Evolutionary conservation across 1,284 basidiomycete genomes (phyloP).

Genomic region (Volvariella surrecta): DNA sequence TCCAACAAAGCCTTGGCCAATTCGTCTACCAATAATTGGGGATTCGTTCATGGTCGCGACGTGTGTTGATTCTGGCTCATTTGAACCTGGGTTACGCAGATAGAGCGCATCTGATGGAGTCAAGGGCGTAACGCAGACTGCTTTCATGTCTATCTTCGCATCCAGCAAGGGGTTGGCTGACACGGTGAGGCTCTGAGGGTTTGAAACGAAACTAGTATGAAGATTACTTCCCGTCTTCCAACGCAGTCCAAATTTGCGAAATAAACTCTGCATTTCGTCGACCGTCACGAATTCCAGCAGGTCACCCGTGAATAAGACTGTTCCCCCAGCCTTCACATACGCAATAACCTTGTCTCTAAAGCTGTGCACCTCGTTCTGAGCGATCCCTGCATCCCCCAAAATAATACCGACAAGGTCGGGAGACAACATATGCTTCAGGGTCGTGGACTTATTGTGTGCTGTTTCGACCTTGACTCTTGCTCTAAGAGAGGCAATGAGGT

Average conservation of each 20-base stretch:
- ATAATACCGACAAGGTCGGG: slow-evolving; percentile 19
- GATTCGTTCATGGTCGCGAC: slow-evolving; percentile 17
- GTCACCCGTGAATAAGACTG: slow-evolving; percentile 23
- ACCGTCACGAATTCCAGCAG: slow-evolving; percentile 19
- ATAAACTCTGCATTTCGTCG: slow-evolving; percentile 20
- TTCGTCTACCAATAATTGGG: slow-evolving; percentile 18
- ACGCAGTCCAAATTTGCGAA: slow-evolving; percentile 19
- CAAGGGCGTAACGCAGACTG: slow-evolving; percentile 21
- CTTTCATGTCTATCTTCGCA: slow-evolving; percentile 25
- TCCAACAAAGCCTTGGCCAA: slow-evolving; percentile 24
- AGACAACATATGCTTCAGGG: slow-evolving; percentile 13
- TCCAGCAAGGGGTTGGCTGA: slow-evolving; percentile 17
- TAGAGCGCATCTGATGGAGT: slow-evolving; percentile 20
- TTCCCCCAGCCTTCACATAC: slow-evolving; percentile 25
- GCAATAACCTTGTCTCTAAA: slow-evolving; percentile 20
- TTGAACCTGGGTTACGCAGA: slow-evolving; percentile 14
- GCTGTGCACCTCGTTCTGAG: slow-evolving; percentile 11
- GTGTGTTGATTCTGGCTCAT: slow-evolving; percentile 8
- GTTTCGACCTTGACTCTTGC: slow-evolving; percentile 13
- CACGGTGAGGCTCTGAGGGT: slow-evolving; percentile 17
- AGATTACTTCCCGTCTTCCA: slow-evolving; percentile 28
- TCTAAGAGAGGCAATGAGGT: slow-evolving; percentile 16
- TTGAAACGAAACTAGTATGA: slow-evolving; percentile 21
- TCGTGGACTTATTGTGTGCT: slow-evolving; percentile 10
- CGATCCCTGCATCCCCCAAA: slow-evolving; percentile 23